phyloP scores from a whole-genome alignment of 2,329 filamentous ascomycete genomes.

The Xylaria sp. region DNA sequence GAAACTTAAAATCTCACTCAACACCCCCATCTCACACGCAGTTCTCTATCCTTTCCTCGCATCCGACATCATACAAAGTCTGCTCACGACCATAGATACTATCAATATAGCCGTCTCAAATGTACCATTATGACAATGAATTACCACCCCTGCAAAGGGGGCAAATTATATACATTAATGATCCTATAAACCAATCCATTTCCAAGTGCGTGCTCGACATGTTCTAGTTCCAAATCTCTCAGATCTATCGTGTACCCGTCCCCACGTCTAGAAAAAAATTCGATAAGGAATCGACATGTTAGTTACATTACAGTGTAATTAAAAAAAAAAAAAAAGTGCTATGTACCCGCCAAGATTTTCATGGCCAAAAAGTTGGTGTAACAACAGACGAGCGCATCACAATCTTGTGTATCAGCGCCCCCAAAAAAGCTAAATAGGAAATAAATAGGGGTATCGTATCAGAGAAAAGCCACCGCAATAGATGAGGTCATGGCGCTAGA shows the following conservation, averaged over 20 bases:
- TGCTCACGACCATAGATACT: neutral
- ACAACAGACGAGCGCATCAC: neutral
- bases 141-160: neutral
- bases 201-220: neutral
- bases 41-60: neutral
- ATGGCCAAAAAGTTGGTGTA: neutral
- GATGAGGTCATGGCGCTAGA: conserved; percentile 3
- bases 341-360: conserved; percentile 3
- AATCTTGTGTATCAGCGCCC: conserved; percentile 1
- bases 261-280: neutral
- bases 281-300: neutral
- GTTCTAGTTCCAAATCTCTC: conserved; percentile 17
- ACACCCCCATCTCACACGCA: neutral
- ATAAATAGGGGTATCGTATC: conserved; percentile 30
- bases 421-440: conserved; percentile 1
- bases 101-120: neutral
- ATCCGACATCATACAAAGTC: neutral
- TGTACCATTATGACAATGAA: neutral
- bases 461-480: conserved; percentile 5
- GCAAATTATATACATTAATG: conserved; percentile 21
- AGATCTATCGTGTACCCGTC: conserved; percentile 20
- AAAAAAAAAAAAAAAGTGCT: neutral
- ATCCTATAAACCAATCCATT: conserved; percentile 20
- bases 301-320: conserved; percentile 9
- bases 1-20: no score